Base-by-base conservation (phyloP, 2,329 filamentous ascomycete species). In the Trichophyton simii region DNA sequence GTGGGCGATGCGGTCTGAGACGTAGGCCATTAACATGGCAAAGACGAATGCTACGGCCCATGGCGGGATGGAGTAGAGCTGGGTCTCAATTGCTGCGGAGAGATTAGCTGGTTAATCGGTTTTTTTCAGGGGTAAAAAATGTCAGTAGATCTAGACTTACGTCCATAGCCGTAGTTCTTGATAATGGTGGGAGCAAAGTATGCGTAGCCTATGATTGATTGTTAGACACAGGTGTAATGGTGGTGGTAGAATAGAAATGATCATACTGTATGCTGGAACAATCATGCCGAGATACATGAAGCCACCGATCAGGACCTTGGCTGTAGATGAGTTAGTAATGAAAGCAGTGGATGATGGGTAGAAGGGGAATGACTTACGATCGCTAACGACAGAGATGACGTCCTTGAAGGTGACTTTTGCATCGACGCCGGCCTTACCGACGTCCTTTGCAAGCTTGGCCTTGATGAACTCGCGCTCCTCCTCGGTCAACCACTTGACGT, bases 231-330 rank as follows among this genome's bases (percentile, higher is more conserved):
- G 28, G 13, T 42, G 63, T 38, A 38, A n/a, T 5, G 52, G 13
- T 6, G 22, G 20, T 48, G 5, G 44, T 25, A 48, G 7, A 28
- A 36, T 13, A 48, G 42, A 34, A 22, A 2, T 0, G 0, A 31
- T 65, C 67, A 57, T 64, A 67, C 85, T 80, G 70, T 90, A 91
- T 3, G 86, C 87, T 0, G 88, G 87, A 1, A 91, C 87, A 66
- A 91, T 84, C 63, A 91, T 79, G 9, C 87, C 88, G 67, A 91
- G 85, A 74, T 91, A 92, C 87, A 91, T 91, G 72, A 91, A 79
- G 0, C 86, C 87, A 52, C 86, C 88, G 13, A 90, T 72, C 67
- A 88, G 82, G 67, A 91, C 80, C 72, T 88, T 89, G 68, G 75
- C 74, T 76, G 59, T 3, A 61, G 20, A 20, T 4, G 25, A 41